A percentile compares a stretch with the other conserved stretches of the same genome.
Evolutionary conservation across 2,329 filamentous ascomycete genomes (phyloP).

Genomic region (Dactylellina leptospora): DNA sequence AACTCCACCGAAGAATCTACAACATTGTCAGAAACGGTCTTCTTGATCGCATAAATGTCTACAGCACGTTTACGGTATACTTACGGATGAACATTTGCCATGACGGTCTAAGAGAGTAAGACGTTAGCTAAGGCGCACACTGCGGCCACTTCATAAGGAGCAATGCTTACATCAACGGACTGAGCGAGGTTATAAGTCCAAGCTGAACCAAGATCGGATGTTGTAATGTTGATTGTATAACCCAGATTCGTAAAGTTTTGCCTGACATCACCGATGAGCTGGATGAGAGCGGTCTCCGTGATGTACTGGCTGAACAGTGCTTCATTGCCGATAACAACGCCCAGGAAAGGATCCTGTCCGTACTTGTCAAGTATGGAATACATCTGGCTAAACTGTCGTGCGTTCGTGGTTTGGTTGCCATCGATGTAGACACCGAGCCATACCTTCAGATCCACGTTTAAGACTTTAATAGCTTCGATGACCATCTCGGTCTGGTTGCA

Average conservation of each 20-base stretch:
- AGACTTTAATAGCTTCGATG: slow-evolving; percentile 77
- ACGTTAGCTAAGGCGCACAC: slow-evolving; percentile 3
- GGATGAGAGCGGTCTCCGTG: slow-evolving; percentile 70
- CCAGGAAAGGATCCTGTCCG: slow-evolving; percentile 79
- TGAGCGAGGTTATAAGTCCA: slow-evolving; percentile 77
- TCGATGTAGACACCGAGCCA: slow-evolving; percentile 97
- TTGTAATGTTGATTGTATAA: slow-evolving; percentile 79
- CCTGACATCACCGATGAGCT: slow-evolving; percentile 73
- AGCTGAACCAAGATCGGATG: slow-evolving; percentile 86
- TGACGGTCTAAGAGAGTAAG: slow-evolving; percentile 64
- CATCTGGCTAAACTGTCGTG: slow-evolving; percentile 82
- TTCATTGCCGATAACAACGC: slow-evolving; percentile 76
- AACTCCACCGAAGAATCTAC: slow-evolving; percentile 81
- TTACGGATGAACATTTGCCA: slow-evolving; percentile 90
- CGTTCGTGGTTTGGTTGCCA: slow-evolving; percentile 80
- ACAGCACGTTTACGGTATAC: slow-evolving; percentile 8
- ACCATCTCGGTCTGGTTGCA: slow-evolving; percentile 98
- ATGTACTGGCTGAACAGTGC: slow-evolving; percentile 74
- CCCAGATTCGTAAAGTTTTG: slow-evolving; percentile 74
- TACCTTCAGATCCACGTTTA: slow-evolving; percentile 82
- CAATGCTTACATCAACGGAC: slow-evolving; percentile 71
- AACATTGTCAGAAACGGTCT: slow-evolving; percentile 18
- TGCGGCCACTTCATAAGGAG: slow-evolving; percentile 57
- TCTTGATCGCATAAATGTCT: too few relatives aligned
- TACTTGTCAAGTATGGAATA: slow-evolving; percentile 76